A percentile compares a stretch with the other conserved stretches of the same genome.
phyloP scores from a whole-genome alignment of 305 asterid genomes.

The Fraxinus albicans region DNA sequence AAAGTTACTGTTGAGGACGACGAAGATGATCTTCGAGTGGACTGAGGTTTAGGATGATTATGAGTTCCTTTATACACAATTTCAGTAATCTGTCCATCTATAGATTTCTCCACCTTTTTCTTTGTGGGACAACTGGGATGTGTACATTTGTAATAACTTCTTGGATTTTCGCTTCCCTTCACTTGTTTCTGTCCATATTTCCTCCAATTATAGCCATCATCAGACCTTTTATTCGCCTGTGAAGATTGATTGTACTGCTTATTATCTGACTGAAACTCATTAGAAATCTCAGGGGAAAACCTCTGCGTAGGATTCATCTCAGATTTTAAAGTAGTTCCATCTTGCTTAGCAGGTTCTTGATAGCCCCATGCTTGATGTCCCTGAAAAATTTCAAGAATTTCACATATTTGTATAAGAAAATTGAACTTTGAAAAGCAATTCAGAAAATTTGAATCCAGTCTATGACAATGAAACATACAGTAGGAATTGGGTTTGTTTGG shows the following conservation, averaged over 20 bases:
- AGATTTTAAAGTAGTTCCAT: slow-evolving; percentile 18
- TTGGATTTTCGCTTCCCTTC: slow-evolving; percentile 79
- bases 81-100: slow-evolving; percentile 66
- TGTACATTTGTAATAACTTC: slow-evolving; percentile 82
- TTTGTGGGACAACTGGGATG: slow-evolving; percentile 60
- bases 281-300: slow-evolving; percentile 38
- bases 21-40: slow-evolving; percentile 57
- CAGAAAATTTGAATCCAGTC: neutral
- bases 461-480: slow-evolving; percentile 3
- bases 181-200: slow-evolving; percentile 86
- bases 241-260: slow-evolving; percentile 28
- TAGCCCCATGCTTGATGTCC: slow-evolving; percentile 43
- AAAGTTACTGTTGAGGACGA: slow-evolving; percentile 40
- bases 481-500: slow-evolving; percentile 21
- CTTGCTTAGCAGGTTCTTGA: slow-evolving; percentile 37
- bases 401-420: neutral
- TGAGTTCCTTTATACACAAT: slow-evolving; percentile 72
- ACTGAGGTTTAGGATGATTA: slow-evolving; percentile 75
- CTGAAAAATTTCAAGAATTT: slow-evolving; percentile 22
- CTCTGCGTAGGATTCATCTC: slow-evolving; percentile 32
- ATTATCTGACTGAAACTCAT: slow-evolving; percentile 18
- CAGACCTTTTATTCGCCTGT: slow-evolving; percentile 39
- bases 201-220: slow-evolving; percentile 85
- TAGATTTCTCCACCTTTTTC: slow-evolving; percentile 63
- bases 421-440: neutral